Percentiles rank a stretch among this genome's conserved stretches.
These are phyloP conservation scores for Nakazawaea wyomingensis DNA, from an alignment of 805 yeast genomes.

Conservation along the genomic window DNA sequence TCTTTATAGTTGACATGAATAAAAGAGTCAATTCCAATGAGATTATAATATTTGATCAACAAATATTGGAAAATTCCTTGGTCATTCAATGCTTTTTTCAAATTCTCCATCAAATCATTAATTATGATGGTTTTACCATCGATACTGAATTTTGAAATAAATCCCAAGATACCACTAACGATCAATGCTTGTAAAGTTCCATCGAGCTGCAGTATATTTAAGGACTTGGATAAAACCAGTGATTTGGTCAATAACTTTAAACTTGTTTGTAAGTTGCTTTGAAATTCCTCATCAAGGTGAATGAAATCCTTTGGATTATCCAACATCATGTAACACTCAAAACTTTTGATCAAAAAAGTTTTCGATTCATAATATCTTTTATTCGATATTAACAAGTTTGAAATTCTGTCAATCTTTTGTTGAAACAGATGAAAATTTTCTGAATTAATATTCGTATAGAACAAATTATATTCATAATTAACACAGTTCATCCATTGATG, in stretches of 20 bases:
- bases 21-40: constrained; percentile 16
- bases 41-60: constrained; percentile 21
- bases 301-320: constrained; percentile 12
- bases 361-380: constrained; percentile 15
- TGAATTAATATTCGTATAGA: constrained; percentile 7
- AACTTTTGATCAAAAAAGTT: constrained; percentile 17
- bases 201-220: constrained; percentile 12
- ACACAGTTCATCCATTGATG: constrained; percentile 24
- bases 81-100: constrained; percentile 14
- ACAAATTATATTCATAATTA: constrained; percentile 26
- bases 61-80: constrained; percentile 13
- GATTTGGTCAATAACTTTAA: constrained; percentile 20
- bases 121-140: constrained; percentile 17
- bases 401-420: constrained; percentile 29
- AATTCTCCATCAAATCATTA: constrained; percentile 18
- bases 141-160: constrained; percentile 19
- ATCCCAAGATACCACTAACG: constrained; percentile 17
- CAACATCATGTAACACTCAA: constrained; percentile 16
- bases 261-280: constrained; percentile 9
- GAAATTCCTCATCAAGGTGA: neutral
- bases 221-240: constrained; percentile 14
- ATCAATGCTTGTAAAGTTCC: constrained; percentile 18
- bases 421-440: constrained; percentile 17
- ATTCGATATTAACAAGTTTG: constrained; percentile 24
- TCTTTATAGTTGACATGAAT: constrained; percentile 11